phyloP scores from a whole-genome alignment of 495 filamentous ascomycete species.

The Aspergillus haitiensis region DNA sequence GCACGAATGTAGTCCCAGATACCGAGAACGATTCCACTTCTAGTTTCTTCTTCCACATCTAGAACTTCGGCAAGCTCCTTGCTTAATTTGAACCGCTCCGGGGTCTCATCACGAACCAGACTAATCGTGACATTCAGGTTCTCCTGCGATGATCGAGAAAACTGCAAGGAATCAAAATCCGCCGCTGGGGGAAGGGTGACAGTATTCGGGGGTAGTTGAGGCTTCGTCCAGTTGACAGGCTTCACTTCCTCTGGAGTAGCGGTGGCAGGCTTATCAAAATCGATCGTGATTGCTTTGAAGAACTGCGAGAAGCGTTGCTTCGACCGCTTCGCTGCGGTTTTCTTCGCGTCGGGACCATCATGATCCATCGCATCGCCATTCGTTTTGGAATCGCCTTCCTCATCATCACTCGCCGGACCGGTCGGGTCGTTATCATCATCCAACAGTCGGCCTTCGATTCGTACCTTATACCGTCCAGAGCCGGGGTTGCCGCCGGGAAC shows the following conservation, averaged over 20 bases:
- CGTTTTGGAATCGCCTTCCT: conserved; percentile 37
- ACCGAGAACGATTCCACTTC: conserved; percentile 80
- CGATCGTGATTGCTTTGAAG: conserved; percentile 86
- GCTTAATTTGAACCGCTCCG: conserved; percentile 78
- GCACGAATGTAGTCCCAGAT: conserved; percentile 94
- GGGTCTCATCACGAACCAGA: conserved; percentile 78
- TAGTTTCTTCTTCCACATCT: conserved; percentile 82
- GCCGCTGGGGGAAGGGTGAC: conserved; percentile 49
- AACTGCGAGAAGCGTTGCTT: conserved; percentile 82
- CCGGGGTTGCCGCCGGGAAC: conserved; percentile 41
- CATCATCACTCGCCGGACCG: conserved; percentile 56
- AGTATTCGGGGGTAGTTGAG: conserved; percentile 54
- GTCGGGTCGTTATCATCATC: conserved; percentile 63
- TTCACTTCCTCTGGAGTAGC: conserved; percentile 56
- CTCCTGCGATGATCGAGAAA: conserved; percentile 87
- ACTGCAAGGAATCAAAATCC: conserved; percentile 89
- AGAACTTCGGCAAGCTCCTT: conserved; percentile 79
- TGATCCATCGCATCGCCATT: conserved; percentile 60
- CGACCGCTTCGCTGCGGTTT: conserved; percentile 41
- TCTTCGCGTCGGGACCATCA: conserved; percentile 48
- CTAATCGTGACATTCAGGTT: conserved; percentile 91
- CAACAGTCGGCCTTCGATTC: conserved; percentile 88
- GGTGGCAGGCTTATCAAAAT: conserved; percentile 67
- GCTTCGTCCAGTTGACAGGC: conserved; percentile 72
- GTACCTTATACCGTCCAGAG: conserved; percentile 73